Percentiles rank a stretch among this genome's conserved stretches.
Evolutionary conservation across 1,139 yeast genomes (phyloP).

Genomic region (Kodamaea ohmeri): DNA sequence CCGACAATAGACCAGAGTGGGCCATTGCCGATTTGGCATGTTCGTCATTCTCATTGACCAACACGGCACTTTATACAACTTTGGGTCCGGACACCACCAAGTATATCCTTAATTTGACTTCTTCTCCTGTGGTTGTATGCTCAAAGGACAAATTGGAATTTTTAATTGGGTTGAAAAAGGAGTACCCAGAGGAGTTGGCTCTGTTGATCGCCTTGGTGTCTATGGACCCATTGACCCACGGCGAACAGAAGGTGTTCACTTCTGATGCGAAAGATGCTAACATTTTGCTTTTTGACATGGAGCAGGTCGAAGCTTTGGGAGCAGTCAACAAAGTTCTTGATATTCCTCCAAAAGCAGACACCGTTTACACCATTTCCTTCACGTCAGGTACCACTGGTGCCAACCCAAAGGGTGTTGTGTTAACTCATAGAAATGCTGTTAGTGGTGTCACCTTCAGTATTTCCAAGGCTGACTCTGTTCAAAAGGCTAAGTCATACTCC

Average conservation of each 20-base stretch:
- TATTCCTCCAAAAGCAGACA: conserved; percentile 23
- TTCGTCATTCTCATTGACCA: conserved; percentile 46
- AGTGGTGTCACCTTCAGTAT: conserved; percentile 23
- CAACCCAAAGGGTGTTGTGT: conserved; percentile 39
- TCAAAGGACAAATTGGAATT: conserved; percentile 46
- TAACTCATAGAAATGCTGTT: conserved; percentile 31
- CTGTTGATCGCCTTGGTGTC: conserved; percentile 38
- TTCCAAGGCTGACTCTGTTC: conserved; percentile 15
- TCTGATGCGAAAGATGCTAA: conserved; percentile 21
- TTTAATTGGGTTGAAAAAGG: conserved; percentile 36
- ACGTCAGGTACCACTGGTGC: conserved; percentile 41
- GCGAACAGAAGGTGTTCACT: conserved; percentile 15
- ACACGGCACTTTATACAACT: conserved; percentile 65
- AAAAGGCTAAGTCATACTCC: conserved; percentile 14
- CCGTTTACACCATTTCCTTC: conserved; percentile 28
- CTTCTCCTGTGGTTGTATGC: conserved; percentile 53
- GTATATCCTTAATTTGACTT: conserved; percentile 55
- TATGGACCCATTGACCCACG: conserved; percentile 45
- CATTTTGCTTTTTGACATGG: conserved; percentile 30
- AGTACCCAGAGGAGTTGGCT: conserved; percentile 20
- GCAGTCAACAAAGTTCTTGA: conserved; percentile 19
- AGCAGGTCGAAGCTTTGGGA: conserved; percentile 30
- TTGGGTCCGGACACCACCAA: conserved; percentile 59
- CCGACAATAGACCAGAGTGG: conserved; percentile 62
- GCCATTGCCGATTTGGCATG: conserved; percentile 58